A percentile compares a stretch with the other conserved stretches of the same genome.
These are phyloP conservation scores for Phytophthora citricola DNA, from an alignment of 352 stramenopile genomes.

Conservation along the genomic window DNA sequence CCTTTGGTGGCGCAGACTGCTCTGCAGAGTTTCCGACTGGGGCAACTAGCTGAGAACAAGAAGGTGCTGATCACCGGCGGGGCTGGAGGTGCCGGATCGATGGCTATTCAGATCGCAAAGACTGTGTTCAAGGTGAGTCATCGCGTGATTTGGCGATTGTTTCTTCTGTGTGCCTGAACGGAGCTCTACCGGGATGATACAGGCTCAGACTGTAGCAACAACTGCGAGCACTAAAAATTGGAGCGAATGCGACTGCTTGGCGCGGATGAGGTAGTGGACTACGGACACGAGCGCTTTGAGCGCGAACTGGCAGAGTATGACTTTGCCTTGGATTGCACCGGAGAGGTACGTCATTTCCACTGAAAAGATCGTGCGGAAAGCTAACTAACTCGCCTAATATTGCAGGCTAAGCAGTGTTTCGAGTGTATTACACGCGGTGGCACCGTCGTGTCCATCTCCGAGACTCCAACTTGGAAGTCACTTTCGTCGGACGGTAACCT, in stretches of 20 bases:
- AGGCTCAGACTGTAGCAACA: slow-evolving; percentile 72
- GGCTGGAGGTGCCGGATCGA: slow-evolving; percentile 69
- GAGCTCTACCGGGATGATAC: background rate
- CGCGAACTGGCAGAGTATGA: slow-evolving; percentile 74
- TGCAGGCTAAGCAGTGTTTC: slow-evolving; percentile 63
- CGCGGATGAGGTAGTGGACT: slow-evolving; percentile 78
- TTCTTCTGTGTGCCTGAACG: background rate
- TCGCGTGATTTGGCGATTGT: background rate
- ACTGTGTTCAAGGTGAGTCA: slow-evolving; percentile 66
- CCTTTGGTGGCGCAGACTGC: slow-evolving; percentile 64
- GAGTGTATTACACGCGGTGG: slow-evolving; percentile 65
- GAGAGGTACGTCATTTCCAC: slow-evolving; percentile 47
- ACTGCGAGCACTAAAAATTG: slow-evolving; percentile 74
- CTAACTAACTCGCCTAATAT: background rate
- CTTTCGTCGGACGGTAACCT: slow-evolving; percentile 34
- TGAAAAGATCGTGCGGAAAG: no score
- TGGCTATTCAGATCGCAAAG: slow-evolving; percentile 83
- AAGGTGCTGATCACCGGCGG: slow-evolving; percentile 80
- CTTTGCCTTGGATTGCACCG: slow-evolving; percentile 80
- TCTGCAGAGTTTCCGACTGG: slow-evolving; percentile 57
- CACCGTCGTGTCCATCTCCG: slow-evolving; percentile 64
- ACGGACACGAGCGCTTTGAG: slow-evolving; percentile 70
- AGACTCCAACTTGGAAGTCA: slow-evolving; percentile 55
- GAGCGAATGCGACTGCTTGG: slow-evolving; percentile 72
- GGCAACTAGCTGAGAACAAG: slow-evolving; percentile 61